A percentile compares a stretch with the other conserved stretches of the same genome.
Conservation (phyloP, 140 eudicot species). For the Erigeron philadelphicus region DNA sequence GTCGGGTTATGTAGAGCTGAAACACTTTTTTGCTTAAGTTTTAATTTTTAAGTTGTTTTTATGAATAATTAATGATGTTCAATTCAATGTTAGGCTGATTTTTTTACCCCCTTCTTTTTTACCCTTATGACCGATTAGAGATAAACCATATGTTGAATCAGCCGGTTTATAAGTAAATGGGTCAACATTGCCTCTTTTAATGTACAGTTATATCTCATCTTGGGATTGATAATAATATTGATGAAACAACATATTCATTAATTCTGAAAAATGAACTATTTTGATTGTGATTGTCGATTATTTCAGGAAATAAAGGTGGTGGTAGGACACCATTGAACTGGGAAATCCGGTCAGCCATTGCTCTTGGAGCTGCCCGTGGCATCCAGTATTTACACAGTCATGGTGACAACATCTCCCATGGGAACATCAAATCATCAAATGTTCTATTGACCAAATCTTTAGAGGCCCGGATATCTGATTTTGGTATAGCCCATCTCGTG, state of each 20-base stretch:
- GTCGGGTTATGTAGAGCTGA: not conserved
- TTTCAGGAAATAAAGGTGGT: conserved; percentile 80
- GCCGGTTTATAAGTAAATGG: not conserved
- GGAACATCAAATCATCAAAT: conserved; percentile 85
- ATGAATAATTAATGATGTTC: not conserved
- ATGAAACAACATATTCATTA: not conserved
- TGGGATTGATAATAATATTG: not conserved
- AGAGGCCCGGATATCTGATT: conserved; percentile 74
- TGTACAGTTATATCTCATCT: not conserved
- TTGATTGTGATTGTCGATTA: not conserved
- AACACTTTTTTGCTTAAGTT: not conserved
- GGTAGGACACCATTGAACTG: conserved; percentile 79
- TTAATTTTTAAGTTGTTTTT: not conserved
- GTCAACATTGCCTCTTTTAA: not conserved
- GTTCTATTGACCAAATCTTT: conserved; percentile 67
- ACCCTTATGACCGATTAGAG: not conserved
- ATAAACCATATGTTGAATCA: not conserved
- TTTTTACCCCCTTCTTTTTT: not conserved
- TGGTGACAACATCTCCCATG: conserved; percentile 59
- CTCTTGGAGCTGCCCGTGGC: conserved; percentile 91
- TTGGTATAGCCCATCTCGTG: conserved; percentile 69
- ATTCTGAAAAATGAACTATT: not conserved
- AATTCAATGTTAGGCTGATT: too few species aligned
- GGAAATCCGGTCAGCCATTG: conserved; percentile 73
- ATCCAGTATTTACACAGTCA: conserved; percentile 69